Conservation (phyloP, 192 early-diverging fungal genomes). For the Linderina pennispora region DNA sequence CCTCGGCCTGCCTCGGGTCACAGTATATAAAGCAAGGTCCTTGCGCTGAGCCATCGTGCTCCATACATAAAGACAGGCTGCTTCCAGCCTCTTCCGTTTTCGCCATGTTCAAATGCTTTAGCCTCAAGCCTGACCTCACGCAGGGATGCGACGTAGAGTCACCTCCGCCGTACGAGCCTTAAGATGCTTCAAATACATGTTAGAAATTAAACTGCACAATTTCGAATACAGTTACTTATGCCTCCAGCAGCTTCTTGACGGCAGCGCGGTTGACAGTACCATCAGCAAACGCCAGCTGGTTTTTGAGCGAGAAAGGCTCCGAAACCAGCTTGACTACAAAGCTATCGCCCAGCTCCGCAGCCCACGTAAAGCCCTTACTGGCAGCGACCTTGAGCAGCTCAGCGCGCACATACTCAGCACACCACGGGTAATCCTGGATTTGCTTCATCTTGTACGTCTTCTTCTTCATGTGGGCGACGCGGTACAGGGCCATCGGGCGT, state of each 20-base stretch:
- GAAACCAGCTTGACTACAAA: constrained; percentile 32
- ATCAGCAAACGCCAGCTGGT: constrained; percentile 17
- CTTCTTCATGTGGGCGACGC: constrained; percentile 16
- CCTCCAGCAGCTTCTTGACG: constrained; percentile 5
- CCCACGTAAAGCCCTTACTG: constrained; percentile 8
- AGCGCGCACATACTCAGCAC: constrained; percentile 25
- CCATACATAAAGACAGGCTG: too few relatives aligned
- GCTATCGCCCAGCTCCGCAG: constrained; percentile 8
- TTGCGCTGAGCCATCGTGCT: too few relatives aligned
- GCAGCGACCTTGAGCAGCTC: constrained; percentile 14
- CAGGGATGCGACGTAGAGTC: too few relatives aligned
- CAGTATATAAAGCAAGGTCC: too few relatives aligned
- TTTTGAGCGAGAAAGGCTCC: constrained; percentile 18
- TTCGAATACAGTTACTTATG: too few relatives aligned
- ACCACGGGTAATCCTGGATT: constrained; percentile 33
- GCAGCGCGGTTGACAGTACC: constrained; percentile 26
- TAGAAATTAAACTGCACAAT: too few relatives aligned
- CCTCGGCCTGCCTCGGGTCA: too few relatives aligned
- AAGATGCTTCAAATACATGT: too few relatives aligned
- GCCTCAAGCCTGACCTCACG: too few relatives aligned
- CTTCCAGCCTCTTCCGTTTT: too few relatives aligned
- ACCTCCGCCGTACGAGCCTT: too few relatives aligned
- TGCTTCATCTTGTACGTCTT: constrained; percentile 24
- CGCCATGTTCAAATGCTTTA: too few relatives aligned
- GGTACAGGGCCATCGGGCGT: constrained; percentile 28